Evolutionary conservation across 2,329 filamentous ascomycete genomes (phyloP).

Genomic region (Golovinomyces cichoracearum): DNA sequence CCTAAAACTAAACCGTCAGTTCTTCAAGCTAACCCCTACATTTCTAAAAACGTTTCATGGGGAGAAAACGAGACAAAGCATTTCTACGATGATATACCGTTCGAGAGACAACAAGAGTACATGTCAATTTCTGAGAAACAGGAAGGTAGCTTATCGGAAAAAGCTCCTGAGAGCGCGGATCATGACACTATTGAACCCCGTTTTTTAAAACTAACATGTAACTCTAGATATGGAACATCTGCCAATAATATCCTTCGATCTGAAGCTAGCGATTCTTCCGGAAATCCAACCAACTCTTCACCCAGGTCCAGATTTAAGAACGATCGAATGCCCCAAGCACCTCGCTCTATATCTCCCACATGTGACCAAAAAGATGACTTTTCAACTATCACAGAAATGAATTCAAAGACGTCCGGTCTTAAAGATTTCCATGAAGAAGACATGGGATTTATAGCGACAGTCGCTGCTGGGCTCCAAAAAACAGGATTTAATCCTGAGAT

Average conservation of each 20-base stretch:
- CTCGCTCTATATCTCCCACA: constrained; percentile 3
- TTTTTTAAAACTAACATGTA: not conserved
- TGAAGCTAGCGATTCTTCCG: not conserved
- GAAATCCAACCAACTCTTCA: not conserved
- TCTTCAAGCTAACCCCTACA: too few species aligned
- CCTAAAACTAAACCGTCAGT: too few species aligned
- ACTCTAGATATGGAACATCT: not conserved
- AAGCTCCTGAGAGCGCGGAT: not conserved
- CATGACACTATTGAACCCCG: not conserved
- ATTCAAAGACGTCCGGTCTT: constrained; percentile 21
- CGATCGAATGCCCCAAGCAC: not conserved
- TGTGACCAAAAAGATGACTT: not conserved
- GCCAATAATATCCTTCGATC: not conserved
- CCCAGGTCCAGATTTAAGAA: not conserved
- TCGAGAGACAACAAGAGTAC: constrained; percentile 15
- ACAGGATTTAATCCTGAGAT: constrained; percentile 46
- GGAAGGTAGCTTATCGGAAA: not conserved
- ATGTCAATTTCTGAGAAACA: constrained; percentile 5
- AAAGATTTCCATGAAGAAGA: constrained; percentile 42
- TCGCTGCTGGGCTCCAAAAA: constrained; percentile 42
- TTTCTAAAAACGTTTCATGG: constrained; percentile 35
- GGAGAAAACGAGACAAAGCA: constrained; percentile 38
- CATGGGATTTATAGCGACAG: constrained; percentile 39
- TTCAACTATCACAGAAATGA: not conserved
- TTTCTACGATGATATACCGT: constrained; percentile 27